phyloP scores from a whole-genome alignment of 1,139 yeast genomes.

The Ogataea hybrid region DNA sequence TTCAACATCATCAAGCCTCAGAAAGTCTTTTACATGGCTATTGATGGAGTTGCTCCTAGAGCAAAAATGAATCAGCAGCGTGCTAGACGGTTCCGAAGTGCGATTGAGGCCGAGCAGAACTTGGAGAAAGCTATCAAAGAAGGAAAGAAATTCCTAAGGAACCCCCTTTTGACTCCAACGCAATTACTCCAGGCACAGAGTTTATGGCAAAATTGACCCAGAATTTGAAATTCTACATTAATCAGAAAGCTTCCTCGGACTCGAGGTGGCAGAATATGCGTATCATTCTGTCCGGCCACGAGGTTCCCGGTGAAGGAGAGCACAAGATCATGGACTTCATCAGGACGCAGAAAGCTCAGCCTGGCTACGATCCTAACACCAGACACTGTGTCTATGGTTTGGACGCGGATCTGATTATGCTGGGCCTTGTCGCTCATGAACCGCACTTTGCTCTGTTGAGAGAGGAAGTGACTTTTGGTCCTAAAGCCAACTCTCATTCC shows the following conservation, averaged over 20 bases:
- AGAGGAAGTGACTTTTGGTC: conserved; percentile 94
- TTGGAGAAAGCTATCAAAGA: conserved; percentile 59
- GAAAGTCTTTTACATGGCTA: conserved; percentile 91
- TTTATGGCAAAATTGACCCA: conserved; percentile 90
- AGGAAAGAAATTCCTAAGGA: conserved; percentile 61
- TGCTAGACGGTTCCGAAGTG: conserved; percentile 94
- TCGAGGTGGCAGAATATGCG: conserved; percentile 87
- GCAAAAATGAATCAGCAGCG: conserved; percentile 99
- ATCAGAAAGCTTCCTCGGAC: conserved; percentile 85
- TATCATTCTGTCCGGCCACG: conserved; percentile 88
- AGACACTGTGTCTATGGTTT: conserved; percentile 96
- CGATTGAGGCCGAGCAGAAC: conserved; percentile 85
- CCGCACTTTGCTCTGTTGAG: conserved; percentile 93
- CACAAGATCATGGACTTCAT: conserved; percentile 97
- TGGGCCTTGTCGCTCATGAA: conserved; percentile 95
- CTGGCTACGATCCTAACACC: conserved; percentile 76
- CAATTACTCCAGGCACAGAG: conserved; percentile 98
- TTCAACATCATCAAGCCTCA: conserved; percentile 86
- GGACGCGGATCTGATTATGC: conserved; percentile 96
- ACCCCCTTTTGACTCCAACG: conserved; percentile 88
- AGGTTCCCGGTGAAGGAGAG: conserved; percentile 99
- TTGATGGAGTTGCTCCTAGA: conserved; percentile 99
- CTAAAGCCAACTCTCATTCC: conserved; percentile 40
- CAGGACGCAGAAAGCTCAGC: conserved; percentile 74
- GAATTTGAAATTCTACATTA: conserved; percentile 85